phyloP scores from a whole-genome alignment of 208 protist genomes.

The Leishmania mexicana region DNA sequence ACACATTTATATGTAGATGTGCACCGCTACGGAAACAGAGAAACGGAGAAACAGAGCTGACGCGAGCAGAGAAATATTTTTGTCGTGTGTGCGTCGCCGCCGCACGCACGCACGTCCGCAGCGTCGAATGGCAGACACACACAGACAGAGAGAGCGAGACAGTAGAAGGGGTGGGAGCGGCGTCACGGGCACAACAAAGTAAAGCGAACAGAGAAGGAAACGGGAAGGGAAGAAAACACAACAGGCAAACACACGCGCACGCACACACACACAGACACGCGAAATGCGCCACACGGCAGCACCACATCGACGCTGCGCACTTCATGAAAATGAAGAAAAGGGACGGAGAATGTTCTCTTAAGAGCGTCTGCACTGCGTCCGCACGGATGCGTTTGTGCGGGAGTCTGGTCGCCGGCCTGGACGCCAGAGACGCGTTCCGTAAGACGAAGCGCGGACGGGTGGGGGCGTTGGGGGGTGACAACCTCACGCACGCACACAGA shows the following conservation, averaged over 20 bases:
- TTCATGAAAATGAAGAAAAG: not conserved
- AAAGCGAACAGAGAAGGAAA: not conserved
- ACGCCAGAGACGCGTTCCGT: not conserved
- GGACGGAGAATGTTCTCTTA: not conserved
- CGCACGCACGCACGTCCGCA: not conserved
- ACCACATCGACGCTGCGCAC: not conserved
- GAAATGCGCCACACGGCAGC: not conserved
- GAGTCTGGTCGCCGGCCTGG: not conserved
- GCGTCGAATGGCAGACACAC: not conserved
- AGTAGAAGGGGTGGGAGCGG: not conserved
- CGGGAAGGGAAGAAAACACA: not conserved
- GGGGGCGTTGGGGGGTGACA: not conserved
- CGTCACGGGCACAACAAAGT: not conserved
- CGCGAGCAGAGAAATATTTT: not conserved
- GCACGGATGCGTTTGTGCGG: not conserved
- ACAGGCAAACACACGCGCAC: no score
- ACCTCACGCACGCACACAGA: not conserved
- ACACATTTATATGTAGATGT: not conserved
- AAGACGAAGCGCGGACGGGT: not conserved
- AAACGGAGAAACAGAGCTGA: not conserved
- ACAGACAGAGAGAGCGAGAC: not conserved
- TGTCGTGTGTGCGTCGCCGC: not conserved
- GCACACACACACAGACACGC: no score
- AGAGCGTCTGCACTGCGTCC: not conserved
- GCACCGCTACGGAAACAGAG: not conserved